Conservation (phyloP, 2,329 filamentous ascomycete species). For the Ilyonectria sp. region DNA sequence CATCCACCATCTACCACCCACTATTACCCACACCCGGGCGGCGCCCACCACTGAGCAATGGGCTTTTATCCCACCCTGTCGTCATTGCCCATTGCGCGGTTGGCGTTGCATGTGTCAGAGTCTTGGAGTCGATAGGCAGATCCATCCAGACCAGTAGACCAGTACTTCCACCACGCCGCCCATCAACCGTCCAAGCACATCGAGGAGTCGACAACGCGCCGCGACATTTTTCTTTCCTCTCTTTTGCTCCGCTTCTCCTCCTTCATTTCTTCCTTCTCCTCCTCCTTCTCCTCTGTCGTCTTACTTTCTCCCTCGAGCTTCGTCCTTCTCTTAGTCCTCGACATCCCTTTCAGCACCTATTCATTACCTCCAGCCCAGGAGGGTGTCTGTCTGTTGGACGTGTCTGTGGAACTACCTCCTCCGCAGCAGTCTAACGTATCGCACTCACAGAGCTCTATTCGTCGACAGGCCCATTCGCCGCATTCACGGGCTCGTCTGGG, state of each 20-base stretch:
- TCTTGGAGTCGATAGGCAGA: neutral
- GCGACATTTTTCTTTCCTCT: constrained; percentile 22
- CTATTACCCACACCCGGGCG: neutral
- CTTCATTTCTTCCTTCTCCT: neutral
- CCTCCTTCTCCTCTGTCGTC: neutral
- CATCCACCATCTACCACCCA: no score
- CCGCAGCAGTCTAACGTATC: neutral
- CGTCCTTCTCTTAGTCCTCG: constrained; percentile 8
- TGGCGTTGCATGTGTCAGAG: constrained; percentile 11
- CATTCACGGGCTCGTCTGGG: neutral
- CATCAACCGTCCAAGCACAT: constrained; percentile 11
- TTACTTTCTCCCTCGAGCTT: neutral
- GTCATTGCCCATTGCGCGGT: constrained; percentile 3
- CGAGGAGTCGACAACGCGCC: constrained; percentile 17
- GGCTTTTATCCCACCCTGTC: constrained; percentile 3
- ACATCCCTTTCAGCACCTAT: neutral
- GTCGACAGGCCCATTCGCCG: neutral
- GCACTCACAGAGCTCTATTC: neutral
- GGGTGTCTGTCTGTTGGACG: neutral
- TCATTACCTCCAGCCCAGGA: constrained; percentile 1
- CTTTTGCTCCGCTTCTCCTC: constrained; percentile 16
- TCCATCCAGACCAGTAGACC: neutral
- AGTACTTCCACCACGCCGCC: neutral
- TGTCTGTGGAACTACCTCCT: neutral
- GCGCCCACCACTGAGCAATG: constrained; percentile 1